Base-by-base conservation (phyloP, 139 green algal genomes). In the Mesotaenium endlicherianum region DNA sequence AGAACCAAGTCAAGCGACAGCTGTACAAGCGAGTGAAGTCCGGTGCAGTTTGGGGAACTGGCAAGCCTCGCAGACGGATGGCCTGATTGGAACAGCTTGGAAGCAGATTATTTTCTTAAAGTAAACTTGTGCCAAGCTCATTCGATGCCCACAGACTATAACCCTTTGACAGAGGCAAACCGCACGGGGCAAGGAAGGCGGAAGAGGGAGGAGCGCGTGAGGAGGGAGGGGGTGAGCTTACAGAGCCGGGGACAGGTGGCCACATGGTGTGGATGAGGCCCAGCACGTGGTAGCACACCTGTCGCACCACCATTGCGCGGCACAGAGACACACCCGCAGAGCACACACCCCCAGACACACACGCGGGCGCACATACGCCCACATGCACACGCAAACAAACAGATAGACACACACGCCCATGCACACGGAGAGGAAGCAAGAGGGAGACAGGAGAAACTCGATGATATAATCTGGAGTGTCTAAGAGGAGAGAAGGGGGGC, bases 221-320 rank as follows among this genome's bases (percentile, higher is more conserved):
- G 20, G 20, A 49, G 38, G 68, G 1, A 68, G 5, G 14, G 40
- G 31, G 11, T 3, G n/a, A 17, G 38, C 43, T 86, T 86, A 86
- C 70, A 4, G 67, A 44, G 5, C 86, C 86, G 0, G 88, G 88
- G 67, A 97, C 91, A 49, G 94, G 94, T 26, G 91, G 89, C 93
- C 93, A 97, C 67, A 93, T 88, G 17, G 87, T 75, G 79, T 97
- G 94, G 43, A 97, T 77, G 0, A 93, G 44, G 20, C 90, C 89
- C 50, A 93, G 69, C n/a, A 93, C 85, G 74, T 92, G 88, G 83
- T 94, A 94, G 68, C 90, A 93, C 39, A 94, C 44, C 71, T 91
- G 89, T 17, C 26, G 58, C 38, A 34, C 26, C 26, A 34, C 26
- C 20, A 20, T 34, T 64, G 26, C 26, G 26, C 53, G 26, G 26